phyloP scores from a whole-genome alignment of 192 early-diverging fungal genomes.

The Gigaspora rosea region DNA sequence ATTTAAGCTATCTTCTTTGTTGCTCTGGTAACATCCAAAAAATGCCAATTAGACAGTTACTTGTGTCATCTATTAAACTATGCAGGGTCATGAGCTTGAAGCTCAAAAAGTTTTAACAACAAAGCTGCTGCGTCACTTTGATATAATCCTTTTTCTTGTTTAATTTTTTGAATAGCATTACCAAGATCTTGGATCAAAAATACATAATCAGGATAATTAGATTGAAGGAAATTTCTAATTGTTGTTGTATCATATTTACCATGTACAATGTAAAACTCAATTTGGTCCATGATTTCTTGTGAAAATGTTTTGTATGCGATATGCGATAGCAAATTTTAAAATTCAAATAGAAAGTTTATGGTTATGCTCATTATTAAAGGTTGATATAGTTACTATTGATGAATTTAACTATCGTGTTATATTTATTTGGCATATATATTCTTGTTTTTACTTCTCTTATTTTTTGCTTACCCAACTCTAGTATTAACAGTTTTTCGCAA shows the following conservation, averaged over 20 bases:
- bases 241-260: too few relatives aligned
- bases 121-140: not conserved
- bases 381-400: too few relatives aligned
- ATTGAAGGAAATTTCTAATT: slow-evolving; percentile 2
- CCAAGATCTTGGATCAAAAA: not conserved
- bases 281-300: not conserved
- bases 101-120: not conserved
- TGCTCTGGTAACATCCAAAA: too few relatives aligned
- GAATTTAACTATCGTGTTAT: too few relatives aligned
- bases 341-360: too few relatives aligned
- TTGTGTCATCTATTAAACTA: not conserved
- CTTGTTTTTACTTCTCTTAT: too few relatives aligned
- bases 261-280: not conserved
- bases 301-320: not conserved
- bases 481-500: too few relatives aligned
- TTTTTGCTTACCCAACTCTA: too few relatives aligned
- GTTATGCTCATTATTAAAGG: too few relatives aligned
- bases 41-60: too few relatives aligned
- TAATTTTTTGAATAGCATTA: slow-evolving; percentile 1
- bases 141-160: not conserved
- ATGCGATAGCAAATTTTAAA: not conserved
- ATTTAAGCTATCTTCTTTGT: too few relatives aligned
- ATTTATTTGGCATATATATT: too few relatives aligned
- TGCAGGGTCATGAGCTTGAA: not conserved
- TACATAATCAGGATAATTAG: slow-evolving; percentile 2